phyloP scores from a whole-genome alignment of 768 basidiomycete species.

The Leucocoprinus leucothites region DNA sequence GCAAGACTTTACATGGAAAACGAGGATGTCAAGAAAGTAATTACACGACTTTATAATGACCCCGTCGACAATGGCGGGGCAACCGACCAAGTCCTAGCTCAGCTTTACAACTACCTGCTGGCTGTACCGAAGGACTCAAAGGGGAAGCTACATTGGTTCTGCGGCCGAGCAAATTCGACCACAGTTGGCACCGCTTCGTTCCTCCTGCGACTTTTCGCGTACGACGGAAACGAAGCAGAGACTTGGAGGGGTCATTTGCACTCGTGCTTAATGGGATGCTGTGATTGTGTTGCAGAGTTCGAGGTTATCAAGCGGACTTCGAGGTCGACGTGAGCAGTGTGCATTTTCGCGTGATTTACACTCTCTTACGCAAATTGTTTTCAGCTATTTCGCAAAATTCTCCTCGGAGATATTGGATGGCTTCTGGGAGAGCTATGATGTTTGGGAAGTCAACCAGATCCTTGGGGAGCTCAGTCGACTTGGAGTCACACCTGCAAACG shows the following conservation, averaged over 20 bases:
- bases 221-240: slow-evolving; percentile 53
- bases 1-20: slow-evolving; percentile 6
- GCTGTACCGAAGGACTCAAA: slow-evolving; percentile 32
- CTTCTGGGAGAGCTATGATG: slow-evolving; percentile 64
- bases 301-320: slow-evolving; percentile 63
- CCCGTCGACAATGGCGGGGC: slow-evolving; percentile 52
- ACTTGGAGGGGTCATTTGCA: slow-evolving; percentile 61
- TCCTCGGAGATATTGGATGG: slow-evolving; percentile 39
- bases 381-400: slow-evolving; percentile 76
- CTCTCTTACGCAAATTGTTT: neutral
- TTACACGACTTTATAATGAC: slow-evolving; percentile 52
- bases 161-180: slow-evolving; percentile 52
- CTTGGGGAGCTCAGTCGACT: slow-evolving; percentile 41
- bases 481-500: slow-evolving; percentile 19
- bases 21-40: slow-evolving; percentile 42
- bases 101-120: slow-evolving; percentile 55
- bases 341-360: neutral
- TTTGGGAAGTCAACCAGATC: slow-evolving; percentile 60
- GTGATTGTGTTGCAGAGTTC: slow-evolving; percentile 66
- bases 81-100: slow-evolving; percentile 45
- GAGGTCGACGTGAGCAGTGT: slow-evolving; percentile 61
- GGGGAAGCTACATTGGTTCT: slow-evolving; percentile 77
- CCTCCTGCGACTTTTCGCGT: slow-evolving; percentile 80
- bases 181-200: slow-evolving; percentile 74
- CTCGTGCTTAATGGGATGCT: slow-evolving; percentile 58